Conservation (phyloP, 305 asterid species). For the Fraxinus platypoda region DNA sequence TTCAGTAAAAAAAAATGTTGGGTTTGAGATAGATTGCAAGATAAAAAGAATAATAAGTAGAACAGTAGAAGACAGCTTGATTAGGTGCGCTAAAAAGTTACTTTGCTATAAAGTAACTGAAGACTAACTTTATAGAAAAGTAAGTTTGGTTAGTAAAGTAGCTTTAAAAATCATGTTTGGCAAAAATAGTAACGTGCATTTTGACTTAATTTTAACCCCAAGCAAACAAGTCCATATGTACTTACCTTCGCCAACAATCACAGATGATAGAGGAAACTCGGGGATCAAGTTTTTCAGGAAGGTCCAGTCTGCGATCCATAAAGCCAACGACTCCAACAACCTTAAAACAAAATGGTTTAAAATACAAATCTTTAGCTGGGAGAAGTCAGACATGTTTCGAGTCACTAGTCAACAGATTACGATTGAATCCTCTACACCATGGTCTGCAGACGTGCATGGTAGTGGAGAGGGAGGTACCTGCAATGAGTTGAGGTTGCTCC, state of each 20-base stretch:
- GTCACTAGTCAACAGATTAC: background rate
- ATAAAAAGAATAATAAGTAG: background rate
- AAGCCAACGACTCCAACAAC: conserved; percentile 76
- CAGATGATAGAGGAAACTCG: conserved; percentile 51
- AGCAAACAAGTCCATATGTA: background rate
- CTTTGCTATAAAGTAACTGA: background rate
- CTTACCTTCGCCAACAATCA: conserved; percentile 73
- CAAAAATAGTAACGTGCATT: background rate
- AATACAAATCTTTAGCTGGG: background rate
- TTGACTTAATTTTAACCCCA: background rate
- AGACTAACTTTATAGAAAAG: background rate
- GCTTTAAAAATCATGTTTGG: background rate
- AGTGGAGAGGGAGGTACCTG: conserved; percentile 39
- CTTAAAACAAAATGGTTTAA: conserved; percentile 27
- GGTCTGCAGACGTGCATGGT: background rate
- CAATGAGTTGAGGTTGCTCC: conserved; percentile 55
- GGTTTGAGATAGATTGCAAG: background rate
- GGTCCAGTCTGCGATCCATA: conserved; percentile 59
- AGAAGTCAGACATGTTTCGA: background rate
- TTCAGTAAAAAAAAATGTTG: background rate
- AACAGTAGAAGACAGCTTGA: background rate
- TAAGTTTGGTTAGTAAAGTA: background rate
- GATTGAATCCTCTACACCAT: background rate
- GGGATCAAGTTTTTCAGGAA: conserved; percentile 56
- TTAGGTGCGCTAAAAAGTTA: background rate